A percentile compares a stretch with the other conserved stretches of the same genome.
phyloP scores from a whole-genome alignment of 2,329 filamentous ascomycete species.

The Pseudogymnoascus pannorum region DNA sequence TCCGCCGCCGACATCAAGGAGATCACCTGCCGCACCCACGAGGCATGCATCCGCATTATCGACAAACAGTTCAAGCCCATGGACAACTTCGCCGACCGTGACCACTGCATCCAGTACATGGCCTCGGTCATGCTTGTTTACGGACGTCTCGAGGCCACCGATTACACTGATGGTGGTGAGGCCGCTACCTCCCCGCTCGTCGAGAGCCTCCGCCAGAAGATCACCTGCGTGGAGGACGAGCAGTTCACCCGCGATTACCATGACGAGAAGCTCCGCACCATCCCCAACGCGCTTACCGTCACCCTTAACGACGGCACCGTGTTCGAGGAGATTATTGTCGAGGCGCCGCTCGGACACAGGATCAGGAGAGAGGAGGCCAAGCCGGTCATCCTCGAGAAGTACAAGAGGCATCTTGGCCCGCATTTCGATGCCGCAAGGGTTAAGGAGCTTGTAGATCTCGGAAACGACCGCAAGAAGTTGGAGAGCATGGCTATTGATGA shows the following conservation, averaged over 20 bases:
- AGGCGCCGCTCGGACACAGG: constrained; percentile 90
- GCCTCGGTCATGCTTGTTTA: constrained; percentile 91
- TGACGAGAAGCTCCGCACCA: constrained; percentile 84
- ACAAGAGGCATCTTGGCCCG: constrained; percentile 79
- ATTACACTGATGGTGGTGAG: constrained; percentile 90
- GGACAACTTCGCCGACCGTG: constrained; percentile 99
- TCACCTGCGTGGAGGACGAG: constrained; percentile 92
- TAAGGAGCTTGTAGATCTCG: constrained; percentile 73
- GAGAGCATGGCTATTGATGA: constrained; percentile 81
- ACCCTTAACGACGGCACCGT: constrained; percentile 90
- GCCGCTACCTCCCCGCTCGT: constrained; percentile 84
- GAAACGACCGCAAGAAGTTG: constrained; percentile 65
- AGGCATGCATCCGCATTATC: constrained; percentile 97
- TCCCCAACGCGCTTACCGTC: constrained; percentile 93
- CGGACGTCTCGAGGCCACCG: constrained; percentile 83
- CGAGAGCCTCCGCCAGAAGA: constrained; percentile 86
- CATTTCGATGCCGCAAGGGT: constrained; percentile 75
- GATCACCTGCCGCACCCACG: constrained; percentile 91
- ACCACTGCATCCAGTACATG: constrained; percentile 99
- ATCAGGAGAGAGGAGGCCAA: constrained; percentile 92
- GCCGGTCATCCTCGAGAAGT: constrained; percentile 93
- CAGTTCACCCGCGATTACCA: constrained; percentile 96
- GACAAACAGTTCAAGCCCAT: constrained; percentile 99
- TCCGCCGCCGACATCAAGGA: constrained; percentile 87
- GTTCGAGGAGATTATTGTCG: constrained; percentile 82